phyloP scores from a whole-genome alignment of 2,329 filamentous ascomycete species.

The Juglanconis sp. region DNA sequence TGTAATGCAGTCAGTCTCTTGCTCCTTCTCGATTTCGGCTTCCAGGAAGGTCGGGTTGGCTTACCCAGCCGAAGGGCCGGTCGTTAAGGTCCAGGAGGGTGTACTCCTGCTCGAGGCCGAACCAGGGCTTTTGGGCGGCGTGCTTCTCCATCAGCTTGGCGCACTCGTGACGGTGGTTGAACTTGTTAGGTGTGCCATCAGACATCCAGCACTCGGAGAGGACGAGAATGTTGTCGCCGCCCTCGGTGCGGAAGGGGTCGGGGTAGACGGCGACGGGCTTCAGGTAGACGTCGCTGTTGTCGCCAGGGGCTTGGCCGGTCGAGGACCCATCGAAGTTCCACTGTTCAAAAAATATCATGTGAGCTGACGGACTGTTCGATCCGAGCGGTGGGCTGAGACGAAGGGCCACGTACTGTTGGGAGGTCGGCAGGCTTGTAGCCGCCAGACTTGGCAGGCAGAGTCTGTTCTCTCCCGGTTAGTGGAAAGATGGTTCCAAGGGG shows the following conservation, averaged over 20 bases:
- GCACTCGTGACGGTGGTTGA: conserved; percentile 94
- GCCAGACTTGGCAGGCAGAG: conserved; percentile 44
- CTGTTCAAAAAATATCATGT: not conserved
- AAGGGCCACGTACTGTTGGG: conserved; percentile 29
- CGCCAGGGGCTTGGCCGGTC: conserved; percentile 70
- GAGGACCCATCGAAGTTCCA: conserved; percentile 64
- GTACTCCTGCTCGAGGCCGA: conserved; percentile 98
- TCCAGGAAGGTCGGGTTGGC: not conserved
- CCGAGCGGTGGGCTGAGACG: not conserved
- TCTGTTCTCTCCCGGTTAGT: conserved; percentile 33
- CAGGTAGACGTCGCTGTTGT: conserved; percentile 98
- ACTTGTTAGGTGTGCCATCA: conserved; percentile 95
- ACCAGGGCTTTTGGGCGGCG: conserved; percentile 84
- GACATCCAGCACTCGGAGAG: conserved; percentile 92
- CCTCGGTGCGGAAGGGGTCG: conserved; percentile 66
- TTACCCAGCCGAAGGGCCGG: conserved; percentile 82
- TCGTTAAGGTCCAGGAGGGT: conserved; percentile 82
- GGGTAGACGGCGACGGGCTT: conserved; percentile 78
- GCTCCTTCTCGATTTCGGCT: no score
- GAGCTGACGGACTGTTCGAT: not conserved
- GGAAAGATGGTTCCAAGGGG: conserved; percentile 21
- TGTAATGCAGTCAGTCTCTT: not conserved
- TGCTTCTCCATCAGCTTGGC: conserved; percentile 86
- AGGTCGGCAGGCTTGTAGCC: conserved; percentile 49
- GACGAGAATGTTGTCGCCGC: conserved; percentile 87